Conservation (phyloP, 129 eudicot species). For the Arctium lappa region DNA sequence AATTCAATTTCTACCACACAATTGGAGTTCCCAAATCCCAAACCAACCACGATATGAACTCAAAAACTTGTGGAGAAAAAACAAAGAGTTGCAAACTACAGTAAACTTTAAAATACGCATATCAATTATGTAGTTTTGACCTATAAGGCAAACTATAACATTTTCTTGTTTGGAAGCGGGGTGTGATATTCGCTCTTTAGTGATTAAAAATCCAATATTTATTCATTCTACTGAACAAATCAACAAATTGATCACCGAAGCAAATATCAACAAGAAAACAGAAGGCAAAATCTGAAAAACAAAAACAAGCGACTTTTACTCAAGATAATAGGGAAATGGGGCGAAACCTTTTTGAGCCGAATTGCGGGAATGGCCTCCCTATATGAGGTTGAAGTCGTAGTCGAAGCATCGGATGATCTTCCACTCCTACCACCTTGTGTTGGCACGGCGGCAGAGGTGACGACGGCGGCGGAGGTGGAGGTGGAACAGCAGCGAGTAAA, state of each 20-base stretch:
- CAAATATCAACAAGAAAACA: neutral
- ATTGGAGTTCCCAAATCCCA: too few species aligned
- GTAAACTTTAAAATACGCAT: too few species aligned
- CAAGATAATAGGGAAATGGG: neutral
- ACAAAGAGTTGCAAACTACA: neutral
- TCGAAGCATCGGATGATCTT: slow-evolving; percentile 34
- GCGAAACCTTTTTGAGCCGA: slow-evolving; percentile 68
- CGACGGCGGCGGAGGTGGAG: slow-evolving; percentile 23
- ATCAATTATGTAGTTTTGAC: neutral
- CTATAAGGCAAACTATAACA: too few species aligned
- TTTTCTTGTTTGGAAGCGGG: too few species aligned
- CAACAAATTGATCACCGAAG: neutral
- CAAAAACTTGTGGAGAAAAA: neutral
- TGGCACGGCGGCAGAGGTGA: slow-evolving; percentile 27
- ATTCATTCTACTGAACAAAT: neutral
- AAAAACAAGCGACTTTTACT: neutral
- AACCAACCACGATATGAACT: too few species aligned
- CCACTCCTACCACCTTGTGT: slow-evolving; percentile 40
- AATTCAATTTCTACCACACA: too few species aligned
- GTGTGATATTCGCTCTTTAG: neutral
- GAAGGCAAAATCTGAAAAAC: neutral
- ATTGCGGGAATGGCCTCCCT: slow-evolving; percentile 82
- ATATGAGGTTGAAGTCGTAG: slow-evolving; percentile 63
- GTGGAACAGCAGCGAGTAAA: slow-evolving; percentile 37
- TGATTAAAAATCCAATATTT: neutral